Evolutionary conservation across 225 moss, liverwort and hornwort genomes (phyloP).

Genomic region (Anthoceros angustus): DNA sequence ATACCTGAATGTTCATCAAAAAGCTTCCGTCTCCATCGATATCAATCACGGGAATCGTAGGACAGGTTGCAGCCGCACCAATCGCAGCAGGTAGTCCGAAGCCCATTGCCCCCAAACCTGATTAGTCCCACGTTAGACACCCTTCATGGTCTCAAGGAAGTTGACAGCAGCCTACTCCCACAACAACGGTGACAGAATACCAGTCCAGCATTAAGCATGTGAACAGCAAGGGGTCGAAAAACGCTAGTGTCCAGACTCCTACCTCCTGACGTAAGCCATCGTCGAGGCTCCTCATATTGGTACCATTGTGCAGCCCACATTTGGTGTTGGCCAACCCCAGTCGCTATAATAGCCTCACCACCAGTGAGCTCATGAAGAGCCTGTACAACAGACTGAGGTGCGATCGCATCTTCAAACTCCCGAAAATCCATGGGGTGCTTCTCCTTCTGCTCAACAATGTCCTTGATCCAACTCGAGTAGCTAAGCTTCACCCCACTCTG

Average conservation of each 20-base stretch:
- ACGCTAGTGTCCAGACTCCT: background rate
- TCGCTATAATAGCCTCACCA: constrained; percentile 87
- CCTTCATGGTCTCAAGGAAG: background rate
- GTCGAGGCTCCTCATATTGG: constrained; percentile 70
- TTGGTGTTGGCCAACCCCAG: constrained; percentile 98
- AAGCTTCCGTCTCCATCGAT: constrained; percentile 99
- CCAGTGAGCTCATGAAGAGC: constrained; percentile 64
- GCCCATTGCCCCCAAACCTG: constrained; percentile 94
- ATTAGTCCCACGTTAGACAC: background rate
- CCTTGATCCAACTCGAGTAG: constrained; percentile 60
- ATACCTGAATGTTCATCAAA: constrained; percentile 84
- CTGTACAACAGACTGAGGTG: constrained; percentile 71
- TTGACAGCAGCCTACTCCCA: background rate
- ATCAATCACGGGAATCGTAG: constrained; percentile 71
- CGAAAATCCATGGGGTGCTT: constrained; percentile 70
- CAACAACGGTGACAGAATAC: background rate
- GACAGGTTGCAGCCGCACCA: constrained; percentile 75
- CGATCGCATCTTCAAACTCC: constrained; percentile 45
- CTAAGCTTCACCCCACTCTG: constrained; percentile 32
- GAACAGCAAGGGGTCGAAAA: background rate
- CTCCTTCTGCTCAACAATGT: constrained; percentile 49
- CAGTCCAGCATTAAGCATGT: background rate
- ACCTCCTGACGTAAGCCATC: constrained; percentile 98
- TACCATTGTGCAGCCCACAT: constrained; percentile 99
- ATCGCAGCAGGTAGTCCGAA: constrained; percentile 94